Percentiles rank a stretch among this genome's conserved stretches.
These are phyloP conservation scores for Amanita exitialis DNA, from an alignment of 768 basidiomycete species.

Conservation along the genomic window DNA sequence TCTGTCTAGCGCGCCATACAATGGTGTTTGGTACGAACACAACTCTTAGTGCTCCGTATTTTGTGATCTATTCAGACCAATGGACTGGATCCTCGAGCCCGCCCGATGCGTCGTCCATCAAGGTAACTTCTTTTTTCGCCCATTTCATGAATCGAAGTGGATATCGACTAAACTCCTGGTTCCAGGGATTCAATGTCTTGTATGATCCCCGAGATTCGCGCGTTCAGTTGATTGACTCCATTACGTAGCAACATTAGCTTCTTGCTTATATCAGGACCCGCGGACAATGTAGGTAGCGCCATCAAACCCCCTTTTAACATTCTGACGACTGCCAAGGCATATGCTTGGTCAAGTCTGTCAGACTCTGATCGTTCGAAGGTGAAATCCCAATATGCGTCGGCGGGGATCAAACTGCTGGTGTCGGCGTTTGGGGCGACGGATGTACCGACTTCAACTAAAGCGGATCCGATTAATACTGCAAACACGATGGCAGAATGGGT, in stretches of 20 bases:
- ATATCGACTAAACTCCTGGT: neutral
- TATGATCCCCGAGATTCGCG: neutral
- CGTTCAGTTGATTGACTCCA: neutral
- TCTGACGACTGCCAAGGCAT: neutral
- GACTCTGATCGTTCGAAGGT: neutral
- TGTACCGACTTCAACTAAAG: conserved; percentile 38
- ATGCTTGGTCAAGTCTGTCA: neutral
- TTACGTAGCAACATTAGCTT: neutral
- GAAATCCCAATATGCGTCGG: conserved; percentile 39
- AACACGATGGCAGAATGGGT: conserved; percentile 60
- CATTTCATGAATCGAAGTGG: neutral
- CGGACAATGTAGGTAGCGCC: neutral
- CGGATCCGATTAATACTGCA: conserved; percentile 55
- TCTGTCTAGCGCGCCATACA: too few relatives aligned
- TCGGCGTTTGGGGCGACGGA: conserved; percentile 53
- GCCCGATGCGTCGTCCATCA: neutral
- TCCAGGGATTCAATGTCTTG: neutral
- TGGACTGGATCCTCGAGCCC: neutral
- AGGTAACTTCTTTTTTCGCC: neutral
- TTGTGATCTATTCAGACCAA: neutral
- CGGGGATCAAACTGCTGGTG: conserved; percentile 53
- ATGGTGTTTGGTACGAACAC: too few relatives aligned
- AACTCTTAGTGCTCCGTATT: neutral
- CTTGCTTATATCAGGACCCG: neutral
- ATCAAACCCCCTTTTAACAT: neutral